A percentile compares a stretch with the other conserved stretches of the same genome.
These are phyloP conservation scores for Fusarium sp. DNA, from an alignment of 2,329 filamentous ascomycete genomes.

Conservation along the genomic window DNA sequence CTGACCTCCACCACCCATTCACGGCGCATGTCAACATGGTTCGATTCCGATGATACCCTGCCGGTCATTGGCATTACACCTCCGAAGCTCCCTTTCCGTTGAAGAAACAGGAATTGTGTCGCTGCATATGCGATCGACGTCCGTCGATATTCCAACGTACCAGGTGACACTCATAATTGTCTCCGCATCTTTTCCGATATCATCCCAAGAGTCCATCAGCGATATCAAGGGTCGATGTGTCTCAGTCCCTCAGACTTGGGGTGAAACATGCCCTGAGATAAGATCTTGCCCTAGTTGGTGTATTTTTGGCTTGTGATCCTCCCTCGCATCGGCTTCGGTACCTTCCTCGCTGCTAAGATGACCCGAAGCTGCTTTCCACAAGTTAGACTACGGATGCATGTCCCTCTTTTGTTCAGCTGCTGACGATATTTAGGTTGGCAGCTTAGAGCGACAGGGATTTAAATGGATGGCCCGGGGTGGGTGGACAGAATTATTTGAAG, in stretches of 20 bases:
- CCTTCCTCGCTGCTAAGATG: slow-evolving; percentile 2
- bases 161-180: slow-evolving; percentile 6
- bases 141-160: background rate
- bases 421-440: slow-evolving; percentile 28
- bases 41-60: slow-evolving; percentile 35
- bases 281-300: background rate
- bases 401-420: slow-evolving; percentile 23
- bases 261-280: slow-evolving; percentile 24
- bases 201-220: slow-evolving; percentile 12
- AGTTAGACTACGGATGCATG: background rate
- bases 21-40: slow-evolving; percentile 34
- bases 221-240: background rate
- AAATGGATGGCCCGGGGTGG: slow-evolving; percentile 30
- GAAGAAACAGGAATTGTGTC: background rate
- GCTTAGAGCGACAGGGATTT: slow-evolving; percentile 26
- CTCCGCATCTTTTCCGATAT: slow-evolving; percentile 7
- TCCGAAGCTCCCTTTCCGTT: slow-evolving; percentile 5
- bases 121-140: background rate
- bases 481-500: slow-evolving; percentile 19
- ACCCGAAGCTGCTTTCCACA: background rate
- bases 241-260: slow-evolving; percentile 6
- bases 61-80: slow-evolving; percentile 15
- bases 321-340: background rate
- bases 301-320: background rate
- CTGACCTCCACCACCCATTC: slow-evolving; percentile 27